Conservation (phyloP, 768 basidiomycete genomes). For the Trametes meyenii region DNA sequence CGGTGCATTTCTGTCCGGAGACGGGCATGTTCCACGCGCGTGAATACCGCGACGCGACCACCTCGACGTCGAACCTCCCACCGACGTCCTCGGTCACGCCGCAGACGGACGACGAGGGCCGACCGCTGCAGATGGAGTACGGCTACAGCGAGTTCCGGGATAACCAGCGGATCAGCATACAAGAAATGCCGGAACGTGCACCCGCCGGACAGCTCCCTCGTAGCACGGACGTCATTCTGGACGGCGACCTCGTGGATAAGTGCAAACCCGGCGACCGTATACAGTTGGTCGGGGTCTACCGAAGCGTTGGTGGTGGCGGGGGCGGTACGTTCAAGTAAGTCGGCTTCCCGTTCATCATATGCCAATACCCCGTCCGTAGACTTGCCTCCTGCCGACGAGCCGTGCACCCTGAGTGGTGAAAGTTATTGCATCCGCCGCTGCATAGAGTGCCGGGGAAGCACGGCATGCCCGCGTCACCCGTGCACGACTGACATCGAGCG, state of each 20-base stretch:
- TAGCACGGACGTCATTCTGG: constrained; percentile 93
- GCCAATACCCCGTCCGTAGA: not conserved
- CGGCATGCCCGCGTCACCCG: not conserved
- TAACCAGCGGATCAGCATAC: constrained; percentile 96
- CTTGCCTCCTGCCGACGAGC: not conserved
- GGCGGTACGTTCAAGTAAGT: constrained; percentile 92
- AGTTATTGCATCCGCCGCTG: too few relatives aligned
- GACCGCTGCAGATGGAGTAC: constrained; percentile 86
- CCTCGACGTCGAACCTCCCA: constrained; percentile 81
- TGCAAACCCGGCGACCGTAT: constrained; percentile 99
- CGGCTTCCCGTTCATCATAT: not conserved
- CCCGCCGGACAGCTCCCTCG: constrained; percentile 96
- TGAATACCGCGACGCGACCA: constrained; percentile 91
- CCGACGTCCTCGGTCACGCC: constrained; percentile 88
- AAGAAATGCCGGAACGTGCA: constrained; percentile 99
- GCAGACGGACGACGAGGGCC: constrained; percentile 89
- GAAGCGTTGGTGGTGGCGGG: constrained; percentile 90
- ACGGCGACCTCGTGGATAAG: constrained; percentile 95
- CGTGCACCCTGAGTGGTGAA: too few relatives aligned
- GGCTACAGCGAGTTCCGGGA: constrained; percentile 92
- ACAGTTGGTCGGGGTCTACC: constrained; percentile 93
- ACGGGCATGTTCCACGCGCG: constrained; percentile 83
- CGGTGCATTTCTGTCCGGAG: constrained; percentile 93
- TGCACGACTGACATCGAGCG: not conserved
- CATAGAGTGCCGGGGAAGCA: not conserved